Percentiles rank a stretch among this genome's conserved stretches.
phyloP scores from a whole-genome alignment of 768 basidiomycete species.

The Naganishia vishniacii region DNA sequence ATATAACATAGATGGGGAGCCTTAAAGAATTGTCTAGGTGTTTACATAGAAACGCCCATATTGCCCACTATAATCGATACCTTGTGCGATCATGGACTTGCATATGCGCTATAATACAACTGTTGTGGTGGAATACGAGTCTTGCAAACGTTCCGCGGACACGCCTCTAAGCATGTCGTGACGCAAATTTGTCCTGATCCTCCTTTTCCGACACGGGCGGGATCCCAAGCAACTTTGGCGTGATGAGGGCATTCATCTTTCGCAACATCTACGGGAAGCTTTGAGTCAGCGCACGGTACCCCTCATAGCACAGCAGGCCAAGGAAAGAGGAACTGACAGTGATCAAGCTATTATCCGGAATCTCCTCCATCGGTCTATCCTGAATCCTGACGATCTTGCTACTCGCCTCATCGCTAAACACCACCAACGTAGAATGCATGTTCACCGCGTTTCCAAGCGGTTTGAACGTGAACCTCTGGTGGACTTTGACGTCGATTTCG shows the following conservation, averaged over 20 bases:
- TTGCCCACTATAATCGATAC: too few species aligned
- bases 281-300: too few species aligned
- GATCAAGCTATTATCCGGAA: constrained; percentile 38
- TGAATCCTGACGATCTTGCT: constrained; percentile 41
- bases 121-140: not conserved
- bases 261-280: constrained; percentile 33
- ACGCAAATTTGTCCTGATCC: constrained; percentile 14
- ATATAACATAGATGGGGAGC: too few species aligned
- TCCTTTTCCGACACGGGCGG: constrained; percentile 2
- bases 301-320: not conserved
- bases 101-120: too few species aligned
- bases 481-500: constrained; percentile 36
- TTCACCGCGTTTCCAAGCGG: constrained; percentile 32
- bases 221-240: constrained; percentile 35
- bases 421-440: constrained; percentile 39
- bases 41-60: too few species aligned
- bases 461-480: constrained; percentile 42
- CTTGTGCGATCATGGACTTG: too few species aligned
- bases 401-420: constrained; percentile 31
- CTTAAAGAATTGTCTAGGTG: too few species aligned
- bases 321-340: constrained; percentile 27
- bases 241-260: constrained; percentile 39
- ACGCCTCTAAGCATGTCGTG: constrained; percentile 7
- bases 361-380: constrained; percentile 40
- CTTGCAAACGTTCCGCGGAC: not conserved